These are phyloP conservation scores for Hydnomerulius pinastri DNA, from an alignment of 768 basidiomycete species.

Conservation along the genomic window DNA sequence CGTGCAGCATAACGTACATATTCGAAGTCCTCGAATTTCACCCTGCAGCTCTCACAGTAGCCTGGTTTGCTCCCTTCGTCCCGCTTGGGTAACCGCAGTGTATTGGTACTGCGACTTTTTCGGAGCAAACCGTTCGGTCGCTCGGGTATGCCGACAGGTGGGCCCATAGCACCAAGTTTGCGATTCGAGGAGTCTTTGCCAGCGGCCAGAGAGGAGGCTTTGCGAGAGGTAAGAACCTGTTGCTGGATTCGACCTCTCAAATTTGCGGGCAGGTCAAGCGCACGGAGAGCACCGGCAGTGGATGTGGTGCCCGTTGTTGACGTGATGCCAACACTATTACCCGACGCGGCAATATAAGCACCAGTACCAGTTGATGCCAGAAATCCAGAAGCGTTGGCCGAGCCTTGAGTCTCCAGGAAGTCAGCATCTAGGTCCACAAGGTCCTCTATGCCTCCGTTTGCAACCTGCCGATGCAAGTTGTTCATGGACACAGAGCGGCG, in stretches of 20 bases:
- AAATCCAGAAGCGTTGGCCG: slow-evolving; percentile 71
- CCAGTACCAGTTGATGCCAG: slow-evolving; percentile 53
- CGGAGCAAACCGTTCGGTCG: slow-evolving; percentile 51
- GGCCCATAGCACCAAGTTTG: slow-evolving; percentile 57
- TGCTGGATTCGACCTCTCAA: slow-evolving; percentile 59
- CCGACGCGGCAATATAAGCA: slow-evolving; percentile 86
- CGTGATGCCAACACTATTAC: slow-evolving; percentile 91
- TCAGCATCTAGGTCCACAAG: slow-evolving; percentile 45
- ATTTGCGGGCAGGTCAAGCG: slow-evolving; percentile 50
- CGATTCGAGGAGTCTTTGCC: slow-evolving; percentile 28
- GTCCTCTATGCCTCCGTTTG: slow-evolving; percentile 41
- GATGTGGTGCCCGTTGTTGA: slow-evolving; percentile 90
- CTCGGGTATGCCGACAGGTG: slow-evolving; percentile 60
- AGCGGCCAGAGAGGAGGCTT: slow-evolving; percentile 35
- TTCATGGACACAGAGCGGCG: slow-evolving; percentile 76
- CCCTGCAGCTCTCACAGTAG: slow-evolving; percentile 95
- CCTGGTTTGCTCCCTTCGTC: slow-evolving; percentile 91
- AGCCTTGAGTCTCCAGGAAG: slow-evolving; percentile 42
- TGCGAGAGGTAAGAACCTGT: slow-evolving; percentile 70
- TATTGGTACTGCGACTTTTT: slow-evolving; percentile 83
- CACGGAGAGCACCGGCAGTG: slow-evolving; percentile 50
- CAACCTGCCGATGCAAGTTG: slow-evolving; percentile 63
- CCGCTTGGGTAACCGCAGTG: slow-evolving; percentile 69
- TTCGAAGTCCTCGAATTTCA: slow-evolving; percentile 87
- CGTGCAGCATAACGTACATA: slow-evolving; percentile 43